Evolutionary conservation across 2,329 filamentous ascomycete genomes (phyloP), one percentile per base, ranked within the genome.

Genomic region (Ophiocordyceps camponoti-saundersi): DNA sequence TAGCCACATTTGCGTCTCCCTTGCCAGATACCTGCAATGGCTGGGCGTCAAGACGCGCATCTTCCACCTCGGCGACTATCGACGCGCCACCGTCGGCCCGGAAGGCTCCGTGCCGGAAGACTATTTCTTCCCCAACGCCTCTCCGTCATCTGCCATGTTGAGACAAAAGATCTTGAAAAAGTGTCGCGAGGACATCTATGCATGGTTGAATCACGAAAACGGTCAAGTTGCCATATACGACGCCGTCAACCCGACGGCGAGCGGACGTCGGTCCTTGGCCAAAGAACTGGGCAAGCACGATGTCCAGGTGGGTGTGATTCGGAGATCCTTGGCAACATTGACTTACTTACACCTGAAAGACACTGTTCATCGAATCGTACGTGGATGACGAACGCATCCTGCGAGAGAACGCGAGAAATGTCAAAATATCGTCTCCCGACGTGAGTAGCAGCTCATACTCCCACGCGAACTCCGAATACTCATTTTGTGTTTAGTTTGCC

Each of bases 271-370:
- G 48, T 84, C 87, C 12, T 70, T 98, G 18, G 89, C 88, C 6
- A 95, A 94, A 64, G 92, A 98, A 59, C 95, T 98, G 61, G 82
- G 85, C n/a, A 96, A 95, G 66, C 87, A 95, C 60, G 86, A 95
- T 58, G 89, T 98, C 48, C 84, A 90, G 71, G 83, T 85, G 65
- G 54, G 63, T 18, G 13, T n/a, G 18, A 3, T 21, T 7, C 21
- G 34, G 40, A 3, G 10, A 13, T 21, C 18, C 21, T 8, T 18
- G 22, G 22, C 20, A 22, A 2, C 42, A 15, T 11, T 5, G 3
- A 13, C 32, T 3, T 10, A 30, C 23, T 23, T 12, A 22, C 40
- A 23, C 20, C n/a, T 4, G 8, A 18, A n/a, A 95, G 79, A 96
- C 92, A 0, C 72, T 98, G 12, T 98, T 96, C 65, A 90, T 98